phyloP scores from a whole-genome alignment of 768 basidiomycete species.

The Boletus tylopilopsis region DNA sequence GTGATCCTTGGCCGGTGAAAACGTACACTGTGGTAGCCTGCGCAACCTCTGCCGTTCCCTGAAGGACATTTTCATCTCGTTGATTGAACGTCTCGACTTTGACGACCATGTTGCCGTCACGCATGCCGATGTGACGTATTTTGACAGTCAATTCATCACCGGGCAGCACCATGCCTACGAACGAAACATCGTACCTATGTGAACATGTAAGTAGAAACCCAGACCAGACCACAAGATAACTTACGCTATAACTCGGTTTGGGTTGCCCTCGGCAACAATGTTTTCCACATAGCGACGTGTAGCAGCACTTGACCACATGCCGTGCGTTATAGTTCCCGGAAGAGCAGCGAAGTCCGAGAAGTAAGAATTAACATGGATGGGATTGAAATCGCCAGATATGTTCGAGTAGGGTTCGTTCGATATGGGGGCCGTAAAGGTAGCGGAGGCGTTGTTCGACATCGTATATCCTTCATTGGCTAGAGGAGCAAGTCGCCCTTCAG shows the following conservation, averaged over 20 bases:
- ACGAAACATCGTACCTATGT: constrained; percentile 83
- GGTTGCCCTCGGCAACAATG: constrained; percentile 88
- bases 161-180: constrained; percentile 96
- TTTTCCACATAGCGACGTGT: constrained; percentile 91
- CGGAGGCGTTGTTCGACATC: constrained; percentile 59
- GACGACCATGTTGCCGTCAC: constrained; percentile 89
- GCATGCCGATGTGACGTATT: constrained; percentile 89
- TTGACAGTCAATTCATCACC: constrained; percentile 83
- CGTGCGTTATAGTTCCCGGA: constrained; percentile 96
- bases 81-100: constrained; percentile 83
- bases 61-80: constrained; percentile 86
- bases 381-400: constrained; percentile 97
- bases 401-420: constrained; percentile 96
- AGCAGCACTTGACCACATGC: constrained; percentile 95
- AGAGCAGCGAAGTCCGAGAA: constrained; percentile 92
- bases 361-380: constrained; percentile 98
- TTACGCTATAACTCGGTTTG: constrained; percentile 84
- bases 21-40: constrained; percentile 94
- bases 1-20: constrained; percentile 98
- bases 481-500: constrained; percentile 72
- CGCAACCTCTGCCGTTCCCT: constrained; percentile 88
- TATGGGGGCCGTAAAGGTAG: constrained; percentile 75
- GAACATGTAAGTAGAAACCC: constrained; percentile 3
- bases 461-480: constrained; percentile 87
- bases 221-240: constrained; percentile 30